Evolutionary conservation across 148 eudicot genomes (phyloP), one percentile per base, ranked within the genome.

Genomic region (Amaranthus cruentus): DNA sequence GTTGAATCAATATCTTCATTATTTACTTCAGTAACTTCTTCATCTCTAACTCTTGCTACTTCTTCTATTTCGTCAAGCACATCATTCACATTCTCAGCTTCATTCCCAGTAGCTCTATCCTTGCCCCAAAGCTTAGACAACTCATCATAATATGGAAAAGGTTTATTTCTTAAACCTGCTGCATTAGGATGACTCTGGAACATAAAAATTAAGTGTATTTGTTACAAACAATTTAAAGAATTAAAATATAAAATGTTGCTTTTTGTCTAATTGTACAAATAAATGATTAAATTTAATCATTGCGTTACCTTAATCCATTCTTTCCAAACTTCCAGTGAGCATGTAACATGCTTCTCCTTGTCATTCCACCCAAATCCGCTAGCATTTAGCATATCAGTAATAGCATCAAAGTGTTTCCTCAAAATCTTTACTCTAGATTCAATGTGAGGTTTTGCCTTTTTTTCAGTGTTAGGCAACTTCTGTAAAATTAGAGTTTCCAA

Each of bases 281-380:
- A 28, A 28, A 28, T 28, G 38, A 28, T 28, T 28, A 28, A 28
- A 28, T 28, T 28, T 28, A 28, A 28, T 28, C 1, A 28, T 28
- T 28, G 38, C 38, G 1, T 59, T 57, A 72, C 66, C 53, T 70
- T 70, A 2, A 44, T 9, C 55, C 66, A 59, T 48, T 9, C 21
- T 21, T 72, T 67, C 28, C 75, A 72, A 10, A 60, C 57, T 11
- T 47, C 12, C 7, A 60, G 67, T 11, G 51, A 21, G 6, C 66
- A 60, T 11, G 75, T 72, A 18, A 59, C 58, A 58, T 13, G 56
- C 9, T 57, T 71, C 4, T 13, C 42, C 0, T 56, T 64, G 9
- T 56, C 74, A 57, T 71, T 55, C 62, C 61, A 69, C 47, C 73
- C 73, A 54, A 54, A 69, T 10, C 61, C 61, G 14, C 73, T 69